These are phyloP conservation scores for Talaromyces sp. DNA, from an alignment of 2,329 filamentous ascomycete species.

Conservation along the genomic window DNA sequence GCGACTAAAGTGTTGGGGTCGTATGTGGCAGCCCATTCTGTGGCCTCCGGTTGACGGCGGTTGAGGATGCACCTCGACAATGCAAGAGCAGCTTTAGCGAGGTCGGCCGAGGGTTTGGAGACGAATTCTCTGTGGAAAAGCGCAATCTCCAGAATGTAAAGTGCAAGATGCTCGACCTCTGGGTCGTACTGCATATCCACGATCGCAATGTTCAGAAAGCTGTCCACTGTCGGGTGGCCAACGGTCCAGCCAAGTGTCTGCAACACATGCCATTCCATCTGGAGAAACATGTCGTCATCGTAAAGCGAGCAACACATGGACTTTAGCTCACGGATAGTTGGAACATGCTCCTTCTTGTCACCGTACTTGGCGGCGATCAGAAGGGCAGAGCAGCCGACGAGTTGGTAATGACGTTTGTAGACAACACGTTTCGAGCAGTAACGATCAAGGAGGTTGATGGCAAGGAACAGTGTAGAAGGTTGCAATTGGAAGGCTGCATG, in stretches of 20 bases:
- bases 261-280: slow-evolving; percentile 99
- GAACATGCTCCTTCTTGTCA: slow-evolving; percentile 98
- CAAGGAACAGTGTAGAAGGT: slow-evolving; percentile 91
- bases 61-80: slow-evolving; percentile 82
- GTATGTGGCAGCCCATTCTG: slow-evolving; percentile 65
- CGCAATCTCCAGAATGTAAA: slow-evolving; percentile 91
- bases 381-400: slow-evolving; percentile 92
- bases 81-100: slow-evolving; percentile 82
- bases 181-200: slow-evolving; percentile 71
- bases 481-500: slow-evolving; percentile 91
- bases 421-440: slow-evolving; percentile 98
- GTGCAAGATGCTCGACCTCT: slow-evolving; percentile 90
- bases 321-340: slow-evolving; percentile 92
- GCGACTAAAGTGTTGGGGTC: slow-evolving; percentile 54
- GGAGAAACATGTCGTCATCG: slow-evolving; percentile 98
- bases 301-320: slow-evolving; percentile 99
- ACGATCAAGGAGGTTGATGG: slow-evolving; percentile 91
- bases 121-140: slow-evolving; percentile 97
- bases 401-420: slow-evolving; percentile 98
- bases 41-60: slow-evolving; percentile 70
- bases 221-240: slow-evolving; percentile 92
- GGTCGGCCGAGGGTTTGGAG: slow-evolving; percentile 81
- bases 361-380: slow-evolving; percentile 98
- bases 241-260: slow-evolving; percentile 96
- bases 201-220: slow-evolving; percentile 83